phyloP scores from a whole-genome alignment of 2,329 filamentous ascomycete species.

The Chrysoporthe puriensis region DNA sequence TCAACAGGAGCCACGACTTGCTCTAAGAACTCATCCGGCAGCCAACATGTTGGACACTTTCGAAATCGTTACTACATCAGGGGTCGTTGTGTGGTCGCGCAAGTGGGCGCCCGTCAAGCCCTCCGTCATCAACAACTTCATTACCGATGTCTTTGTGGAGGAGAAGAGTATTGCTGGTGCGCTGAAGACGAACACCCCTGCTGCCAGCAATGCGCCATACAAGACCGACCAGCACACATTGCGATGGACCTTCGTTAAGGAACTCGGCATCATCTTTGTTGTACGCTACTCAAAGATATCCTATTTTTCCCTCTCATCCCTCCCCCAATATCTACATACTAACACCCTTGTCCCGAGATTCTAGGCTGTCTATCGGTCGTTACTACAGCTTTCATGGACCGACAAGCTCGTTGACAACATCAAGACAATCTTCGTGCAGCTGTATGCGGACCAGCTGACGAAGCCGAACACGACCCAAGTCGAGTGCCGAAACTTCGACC shows the following conservation, averaged over 20 bases:
- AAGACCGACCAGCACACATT: slow-evolving; percentile 91
- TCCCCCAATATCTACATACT: slow-evolving; percentile 27
- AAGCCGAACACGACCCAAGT: slow-evolving; percentile 78
- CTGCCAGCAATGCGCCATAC: slow-evolving; percentile 72
- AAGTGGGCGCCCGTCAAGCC: slow-evolving; percentile 80
- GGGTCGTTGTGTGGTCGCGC: slow-evolving; percentile 95
- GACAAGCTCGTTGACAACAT: slow-evolving; percentile 96
- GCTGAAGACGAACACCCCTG: slow-evolving; percentile 61
- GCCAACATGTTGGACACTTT: slow-evolving; percentile 87
- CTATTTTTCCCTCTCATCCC: not conserved
- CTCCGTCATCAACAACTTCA: slow-evolving; percentile 89
- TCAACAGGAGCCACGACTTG: not conserved
- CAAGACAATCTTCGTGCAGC: slow-evolving; percentile 84
- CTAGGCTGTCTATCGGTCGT: slow-evolving; percentile 93
- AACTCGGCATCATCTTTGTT: slow-evolving; percentile 93
- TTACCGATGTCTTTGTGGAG: slow-evolving; percentile 96
- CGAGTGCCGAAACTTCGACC: slow-evolving; percentile 80
- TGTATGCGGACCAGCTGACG: slow-evolving; percentile 87
- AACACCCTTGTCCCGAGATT: not conserved
- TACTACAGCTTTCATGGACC: slow-evolving; percentile 94
- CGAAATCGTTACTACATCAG: slow-evolving; percentile 93
- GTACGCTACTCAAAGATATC: slow-evolving; percentile 52
- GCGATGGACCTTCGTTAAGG: slow-evolving; percentile 92
- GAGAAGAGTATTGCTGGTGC: slow-evolving; percentile 72
- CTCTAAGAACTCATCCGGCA: not conserved